phyloP scores from a whole-genome alignment of 257 asterid genomes.

The Nicotiana paniculata region DNA sequence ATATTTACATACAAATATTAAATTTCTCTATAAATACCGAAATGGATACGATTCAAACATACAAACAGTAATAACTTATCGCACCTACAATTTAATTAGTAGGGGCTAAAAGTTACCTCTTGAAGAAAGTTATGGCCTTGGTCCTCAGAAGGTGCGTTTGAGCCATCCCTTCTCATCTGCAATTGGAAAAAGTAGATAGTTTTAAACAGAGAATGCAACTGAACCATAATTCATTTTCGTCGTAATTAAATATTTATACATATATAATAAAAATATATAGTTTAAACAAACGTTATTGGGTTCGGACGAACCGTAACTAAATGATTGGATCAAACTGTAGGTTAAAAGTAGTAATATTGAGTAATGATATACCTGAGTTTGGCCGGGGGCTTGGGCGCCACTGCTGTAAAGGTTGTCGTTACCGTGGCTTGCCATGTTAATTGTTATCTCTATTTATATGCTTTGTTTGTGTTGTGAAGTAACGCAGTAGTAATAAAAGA shows the following conservation, averaged over 20 bases:
- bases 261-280: no score
- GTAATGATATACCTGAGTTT: not conserved
- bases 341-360: not conserved
- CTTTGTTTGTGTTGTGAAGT: not conserved
- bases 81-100: not conserved
- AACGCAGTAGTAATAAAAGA: not conserved
- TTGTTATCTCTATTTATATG: not conserved
- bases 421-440: slow-evolving; percentile 3
- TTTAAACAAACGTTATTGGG: no score
- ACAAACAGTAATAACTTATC: not conserved
- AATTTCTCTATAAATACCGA: no score
- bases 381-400: not conserved
- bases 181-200: not conserved
- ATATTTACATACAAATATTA: no score
- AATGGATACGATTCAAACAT: no score
- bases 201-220: not conserved
- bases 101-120: slow-evolving; percentile 7
- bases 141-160: not conserved
- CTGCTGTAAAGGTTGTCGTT: not conserved
- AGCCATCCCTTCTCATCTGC: slow-evolving; percentile 5
- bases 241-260: no score
- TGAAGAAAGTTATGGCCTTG: slow-evolving; percentile 10
- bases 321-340: not conserved
- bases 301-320: no score
- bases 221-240: no score